Evolutionary conservation across 2,329 filamentous ascomycete genomes (phyloP).

Genomic region (Pseudogymnoascus sp.): DNA sequence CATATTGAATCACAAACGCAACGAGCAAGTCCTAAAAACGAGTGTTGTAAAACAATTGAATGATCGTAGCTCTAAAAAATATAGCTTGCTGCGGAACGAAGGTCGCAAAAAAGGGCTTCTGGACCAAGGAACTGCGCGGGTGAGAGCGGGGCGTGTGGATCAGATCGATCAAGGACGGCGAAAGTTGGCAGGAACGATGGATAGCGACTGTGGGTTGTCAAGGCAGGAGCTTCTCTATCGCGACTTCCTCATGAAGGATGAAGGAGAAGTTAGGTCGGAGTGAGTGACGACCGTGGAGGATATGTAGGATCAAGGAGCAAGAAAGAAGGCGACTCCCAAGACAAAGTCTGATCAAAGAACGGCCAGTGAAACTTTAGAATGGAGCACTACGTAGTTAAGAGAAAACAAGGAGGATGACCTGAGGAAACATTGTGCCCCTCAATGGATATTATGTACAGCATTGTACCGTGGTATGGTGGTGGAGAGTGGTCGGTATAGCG

Average conservation of each 20-base stretch:
- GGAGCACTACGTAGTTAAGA: neutral
- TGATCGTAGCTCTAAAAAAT: neutral
- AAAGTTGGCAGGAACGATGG: neutral
- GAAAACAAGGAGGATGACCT: constrained; percentile 1
- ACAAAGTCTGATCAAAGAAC: neutral
- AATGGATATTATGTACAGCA: neutral
- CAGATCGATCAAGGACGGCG: neutral
- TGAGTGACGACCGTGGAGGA: neutral
- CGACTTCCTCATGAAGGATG: neutral
- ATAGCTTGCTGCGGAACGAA: neutral
- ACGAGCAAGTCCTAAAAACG: neutral
- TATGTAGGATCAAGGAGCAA: neutral
- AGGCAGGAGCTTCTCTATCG: neutral
- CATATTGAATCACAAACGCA: constrained; percentile 15
- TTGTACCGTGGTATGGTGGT: neutral
- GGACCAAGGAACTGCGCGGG: neutral
- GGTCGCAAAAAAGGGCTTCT: neutral
- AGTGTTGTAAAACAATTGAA: neutral
- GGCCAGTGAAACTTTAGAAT: neutral
- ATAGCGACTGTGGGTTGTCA: neutral
- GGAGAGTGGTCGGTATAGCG: neutral
- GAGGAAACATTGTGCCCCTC: neutral
- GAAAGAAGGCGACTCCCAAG: neutral
- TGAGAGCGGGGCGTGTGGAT: neutral
- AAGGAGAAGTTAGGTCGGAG: neutral